A percentile compares a stretch with the other conserved stretches of the same genome.
phyloP scores from a whole-genome alignment of 306 rosid species.

The Cucurbita argyrosperma region DNA sequence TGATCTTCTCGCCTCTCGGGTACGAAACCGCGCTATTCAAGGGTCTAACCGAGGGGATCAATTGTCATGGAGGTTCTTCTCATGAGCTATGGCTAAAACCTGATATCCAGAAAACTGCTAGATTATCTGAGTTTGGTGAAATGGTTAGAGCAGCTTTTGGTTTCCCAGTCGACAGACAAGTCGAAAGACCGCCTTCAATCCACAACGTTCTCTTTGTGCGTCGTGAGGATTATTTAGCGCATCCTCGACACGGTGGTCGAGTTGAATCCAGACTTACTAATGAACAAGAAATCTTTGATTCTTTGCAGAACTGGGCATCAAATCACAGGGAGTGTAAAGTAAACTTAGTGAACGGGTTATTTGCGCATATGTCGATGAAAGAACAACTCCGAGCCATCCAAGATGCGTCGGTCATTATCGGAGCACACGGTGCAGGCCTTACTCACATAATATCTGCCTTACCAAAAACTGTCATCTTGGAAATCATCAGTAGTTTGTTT shows the following conservation, averaged over 20 bases:
- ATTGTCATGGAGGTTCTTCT: constrained; percentile 55
- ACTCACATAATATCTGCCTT: constrained; percentile 77
- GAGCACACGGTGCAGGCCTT: constrained; percentile 94
- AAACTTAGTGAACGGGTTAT: constrained; percentile 78
- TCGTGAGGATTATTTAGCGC: constrained; percentile 89
- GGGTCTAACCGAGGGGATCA: constrained; percentile 53
- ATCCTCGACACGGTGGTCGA: constrained; percentile 85
- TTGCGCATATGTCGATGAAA: constrained; percentile 94
- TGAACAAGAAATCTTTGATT: constrained; percentile 59
- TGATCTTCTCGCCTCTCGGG: constrained; percentile 74
- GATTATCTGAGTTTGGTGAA: constrained; percentile 90
- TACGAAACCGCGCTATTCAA: constrained; percentile 77
- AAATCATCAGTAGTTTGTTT: constrained; percentile 62
- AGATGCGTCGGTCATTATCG: constrained; percentile 82
- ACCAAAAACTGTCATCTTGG: constrained; percentile 71
- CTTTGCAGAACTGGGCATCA: constrained; percentile 50
- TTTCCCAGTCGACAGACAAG: constrained; percentile 34
- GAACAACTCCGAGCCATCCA: constrained; percentile 86
- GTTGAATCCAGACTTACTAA: constrained; percentile 74
- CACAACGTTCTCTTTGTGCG: constrained; percentile 76
- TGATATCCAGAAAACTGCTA: constrained; percentile 53
- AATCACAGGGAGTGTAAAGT: constrained; percentile 45
- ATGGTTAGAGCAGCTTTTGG: constrained; percentile 70
- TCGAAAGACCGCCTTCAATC: constrained; percentile 26
- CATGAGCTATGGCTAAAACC: constrained; percentile 63